Evolutionary conservation across 2,329 filamentous ascomycete species (phyloP).

Genomic region (Fusarium goolgardi): DNA sequence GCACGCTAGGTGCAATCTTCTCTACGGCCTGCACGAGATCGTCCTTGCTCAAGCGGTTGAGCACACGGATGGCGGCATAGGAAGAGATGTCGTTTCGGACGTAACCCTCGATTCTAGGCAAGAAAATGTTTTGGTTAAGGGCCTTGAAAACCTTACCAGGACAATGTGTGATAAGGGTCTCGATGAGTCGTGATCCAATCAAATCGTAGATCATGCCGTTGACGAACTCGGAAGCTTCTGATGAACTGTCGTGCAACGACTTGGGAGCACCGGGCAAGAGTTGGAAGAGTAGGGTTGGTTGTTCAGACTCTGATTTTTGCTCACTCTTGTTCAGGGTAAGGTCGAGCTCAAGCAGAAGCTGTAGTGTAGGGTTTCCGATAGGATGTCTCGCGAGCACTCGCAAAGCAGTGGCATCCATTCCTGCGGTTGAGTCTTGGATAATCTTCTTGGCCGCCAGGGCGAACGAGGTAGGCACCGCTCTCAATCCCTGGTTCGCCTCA

Average conservation of each 20-base stretch:
- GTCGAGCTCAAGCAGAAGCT: slow-evolving; percentile 88
- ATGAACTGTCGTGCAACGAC: slow-evolving; percentile 76
- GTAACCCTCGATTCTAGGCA: slow-evolving; percentile 80
- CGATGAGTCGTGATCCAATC: slow-evolving; percentile 88
- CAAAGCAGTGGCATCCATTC: slow-evolving; percentile 82
- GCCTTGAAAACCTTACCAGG: slow-evolving; percentile 93
- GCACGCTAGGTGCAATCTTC: slow-evolving; percentile 78
- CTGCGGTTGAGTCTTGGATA: slow-evolving; percentile 78
- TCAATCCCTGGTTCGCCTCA: slow-evolving; percentile 57
- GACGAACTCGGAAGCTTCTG: slow-evolving; percentile 80
- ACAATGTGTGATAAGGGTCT: slow-evolving; percentile 82
- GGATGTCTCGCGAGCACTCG: slow-evolving; percentile 88
- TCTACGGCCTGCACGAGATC: slow-evolving; percentile 80
- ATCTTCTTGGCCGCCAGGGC: slow-evolving; percentile 81
- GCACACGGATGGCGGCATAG: slow-evolving; percentile 84
- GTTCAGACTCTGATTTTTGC: slow-evolving; percentile 50
- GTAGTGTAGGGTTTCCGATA: slow-evolving; percentile 92
- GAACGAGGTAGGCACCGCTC: slow-evolving; percentile 83
- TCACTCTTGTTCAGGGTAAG: slow-evolving; percentile 75
- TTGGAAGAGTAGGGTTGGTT: slow-evolving; percentile 73
- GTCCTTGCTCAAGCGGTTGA: slow-evolving; percentile 87
- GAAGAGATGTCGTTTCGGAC: slow-evolving; percentile 90
- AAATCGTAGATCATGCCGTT: slow-evolving; percentile 89
- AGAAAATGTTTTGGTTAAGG: slow-evolving; percentile 83
- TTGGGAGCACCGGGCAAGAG: slow-evolving; percentile 81